Evolutionary conservation across 2,329 filamentous ascomycete genomes (phyloP), one percentile per base, ranked within the genome.

Genomic region (Arthrinium puccinioides): DNA sequence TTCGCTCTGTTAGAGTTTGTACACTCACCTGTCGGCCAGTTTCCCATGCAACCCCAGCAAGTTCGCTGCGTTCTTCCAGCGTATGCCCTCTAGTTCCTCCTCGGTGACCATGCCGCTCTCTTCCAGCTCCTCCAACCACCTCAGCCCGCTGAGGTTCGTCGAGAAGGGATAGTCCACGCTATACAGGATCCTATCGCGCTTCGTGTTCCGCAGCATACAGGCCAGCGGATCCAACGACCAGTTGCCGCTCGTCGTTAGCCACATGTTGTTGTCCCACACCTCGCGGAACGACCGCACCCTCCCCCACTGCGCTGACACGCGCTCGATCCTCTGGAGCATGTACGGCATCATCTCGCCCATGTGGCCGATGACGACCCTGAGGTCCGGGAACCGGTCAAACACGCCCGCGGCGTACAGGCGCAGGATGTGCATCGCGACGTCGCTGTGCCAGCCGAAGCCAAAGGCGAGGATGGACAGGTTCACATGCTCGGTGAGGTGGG

Each of bases 81-180:
- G 64, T 44, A 77, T 66, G 27, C 52, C 58, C 32, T 67, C 62
- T 43, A 72, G 60, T 36, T 70, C 62, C 27, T 69, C 62, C n/a
- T 57, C 51, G 3, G 48, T 61, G 32, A 77, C 58, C 45, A 76
- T 45, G 1, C 64, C 68, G 44, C 70, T 73, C 27, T 56, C 49
- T 36, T 59, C 54, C 27, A 76, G 46, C 41, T 69, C 64, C 30
- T 60, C 48, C 41, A 76, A 56, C 44, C 70, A 72, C 11, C 54
- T 55, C 18, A 57, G 51, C 0, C 70, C 72, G n/a, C 63, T 63
- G 42, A 68, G 64, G 40, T 67, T 71, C 21, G 55, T 54, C 36
- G 64, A 63, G 33, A 75, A 73, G 0, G 73, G 74, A 46, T 75
- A 76, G 46, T 75, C 71, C 8, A 74, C 67, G 41, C 67, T 73